phyloP scores from a whole-genome alignment of 2,329 filamentous ascomycete genomes.

The Blastomyces emzantsi region DNA sequence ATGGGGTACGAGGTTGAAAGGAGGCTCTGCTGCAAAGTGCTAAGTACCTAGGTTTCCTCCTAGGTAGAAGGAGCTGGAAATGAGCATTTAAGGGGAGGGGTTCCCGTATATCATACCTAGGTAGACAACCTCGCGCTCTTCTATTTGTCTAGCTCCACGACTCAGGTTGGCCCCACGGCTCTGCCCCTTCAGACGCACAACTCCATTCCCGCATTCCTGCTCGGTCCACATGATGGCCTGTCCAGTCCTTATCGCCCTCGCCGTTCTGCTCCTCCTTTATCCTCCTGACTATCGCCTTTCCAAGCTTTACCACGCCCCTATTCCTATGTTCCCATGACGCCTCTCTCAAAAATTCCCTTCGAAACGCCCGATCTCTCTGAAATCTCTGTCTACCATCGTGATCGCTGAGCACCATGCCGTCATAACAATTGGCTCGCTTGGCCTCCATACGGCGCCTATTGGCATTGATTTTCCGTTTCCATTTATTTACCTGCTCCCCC shows the following conservation, averaged over 20 bases:
- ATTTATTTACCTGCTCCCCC: slow-evolving; percentile 6
- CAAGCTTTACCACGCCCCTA: slow-evolving; percentile 3
- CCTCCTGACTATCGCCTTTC: slow-evolving; percentile 6
- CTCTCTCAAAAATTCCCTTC: slow-evolving; percentile 6
- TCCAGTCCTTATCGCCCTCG: background rate
- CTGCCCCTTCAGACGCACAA: background rate
- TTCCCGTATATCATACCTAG: background rate
- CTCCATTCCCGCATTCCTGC: background rate
- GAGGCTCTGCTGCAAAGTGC: too few relatives aligned
- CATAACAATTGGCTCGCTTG: slow-evolving; percentile 3
- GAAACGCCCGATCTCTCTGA: background rate
- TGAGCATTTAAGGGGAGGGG: too few relatives aligned
- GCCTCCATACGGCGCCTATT: background rate
- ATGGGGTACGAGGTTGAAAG: too few relatives aligned
- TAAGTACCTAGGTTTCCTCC: too few relatives aligned
- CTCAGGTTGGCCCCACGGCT: background rate
- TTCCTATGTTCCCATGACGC: background rate
- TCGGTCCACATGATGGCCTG: background rate
- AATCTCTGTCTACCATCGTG: background rate
- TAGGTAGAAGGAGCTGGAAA: too few relatives aligned
- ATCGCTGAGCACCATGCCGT: slow-evolving; percentile 9
- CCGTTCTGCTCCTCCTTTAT: background rate
- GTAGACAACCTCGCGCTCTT: background rate
- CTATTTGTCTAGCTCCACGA: background rate
- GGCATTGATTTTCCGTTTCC: slow-evolving; percentile 1